Percentiles rank a stretch among this genome's conserved stretches.
Conservation (phyloP, 2,329 filamentous ascomycete species). For the Drechslera avenae region DNA sequence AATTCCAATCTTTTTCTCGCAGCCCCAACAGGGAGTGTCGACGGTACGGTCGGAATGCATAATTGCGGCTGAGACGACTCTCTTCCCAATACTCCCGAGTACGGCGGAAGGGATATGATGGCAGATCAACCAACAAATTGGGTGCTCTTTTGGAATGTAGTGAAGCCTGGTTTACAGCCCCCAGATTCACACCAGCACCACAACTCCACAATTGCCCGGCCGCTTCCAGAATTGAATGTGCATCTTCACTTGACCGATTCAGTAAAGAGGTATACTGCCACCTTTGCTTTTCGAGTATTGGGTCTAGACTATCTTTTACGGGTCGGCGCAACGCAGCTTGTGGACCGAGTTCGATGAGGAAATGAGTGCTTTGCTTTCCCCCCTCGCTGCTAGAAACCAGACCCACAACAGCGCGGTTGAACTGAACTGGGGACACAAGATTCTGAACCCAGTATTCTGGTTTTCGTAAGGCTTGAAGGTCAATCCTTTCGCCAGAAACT, state of each 20-base stretch:
- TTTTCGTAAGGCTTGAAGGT: background rate
- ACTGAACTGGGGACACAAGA: constrained; percentile 9
- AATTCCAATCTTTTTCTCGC: background rate
- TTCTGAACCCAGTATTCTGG: constrained; percentile 13
- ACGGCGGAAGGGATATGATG: background rate
- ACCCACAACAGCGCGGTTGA: constrained; percentile 4
- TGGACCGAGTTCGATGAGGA: constrained; percentile 18
- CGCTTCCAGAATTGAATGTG: constrained; percentile 16
- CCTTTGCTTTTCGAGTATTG: constrained; percentile 7
- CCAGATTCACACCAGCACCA: background rate
- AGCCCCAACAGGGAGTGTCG: background rate
- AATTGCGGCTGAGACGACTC: background rate
- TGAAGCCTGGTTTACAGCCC: background rate
- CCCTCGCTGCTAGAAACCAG: constrained; percentile 2
- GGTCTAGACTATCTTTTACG: constrained; percentile 6
- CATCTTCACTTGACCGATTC: background rate
- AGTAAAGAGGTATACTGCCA: constrained; percentile 11
- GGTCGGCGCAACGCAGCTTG: constrained; percentile 13
- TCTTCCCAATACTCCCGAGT: background rate
- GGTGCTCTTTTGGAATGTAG: constrained; percentile 1
- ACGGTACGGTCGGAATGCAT: background rate
- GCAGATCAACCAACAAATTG: background rate
- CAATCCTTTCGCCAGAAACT: constrained; percentile 34
- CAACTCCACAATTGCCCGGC: background rate
- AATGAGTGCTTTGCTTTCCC: background rate